Evolutionary conservation across 1,284 basidiomycete species (phyloP).

Genomic region (Peniophora sp.): DNA sequence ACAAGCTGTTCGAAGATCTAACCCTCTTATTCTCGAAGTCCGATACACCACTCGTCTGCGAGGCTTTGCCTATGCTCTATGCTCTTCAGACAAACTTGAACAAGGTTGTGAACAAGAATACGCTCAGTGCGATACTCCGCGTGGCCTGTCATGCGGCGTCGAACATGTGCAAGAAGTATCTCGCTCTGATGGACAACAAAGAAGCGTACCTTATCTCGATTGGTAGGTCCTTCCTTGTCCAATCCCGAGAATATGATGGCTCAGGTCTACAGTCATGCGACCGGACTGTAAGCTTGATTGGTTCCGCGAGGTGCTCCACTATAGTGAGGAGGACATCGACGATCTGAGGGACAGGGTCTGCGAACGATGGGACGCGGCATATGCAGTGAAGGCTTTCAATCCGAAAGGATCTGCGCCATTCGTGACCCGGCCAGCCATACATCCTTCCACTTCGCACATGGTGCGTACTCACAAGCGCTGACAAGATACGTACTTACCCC

Average conservation of each 20-base stretch:
- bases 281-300: conserved; percentile 7
- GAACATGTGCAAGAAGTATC: background rate
- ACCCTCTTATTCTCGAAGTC: background rate
- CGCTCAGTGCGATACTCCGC: background rate
- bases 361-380: too few relatives aligned
- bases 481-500: too few relatives aligned
- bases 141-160: background rate
- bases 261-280: conserved; percentile 6
- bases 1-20: background rate
- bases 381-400: too few relatives aligned
- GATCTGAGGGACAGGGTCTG: too few relatives aligned
- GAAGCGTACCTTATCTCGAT: background rate
- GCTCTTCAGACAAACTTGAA: background rate
- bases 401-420: too few relatives aligned
- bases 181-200: background rate
- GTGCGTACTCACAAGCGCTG: too few relatives aligned
- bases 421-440: too few relatives aligned
- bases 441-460: too few relatives aligned
- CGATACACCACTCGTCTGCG: background rate
- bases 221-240: background rate
- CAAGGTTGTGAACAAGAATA: background rate
- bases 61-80: background rate
- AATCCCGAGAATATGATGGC: background rate
- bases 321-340: too few relatives aligned
- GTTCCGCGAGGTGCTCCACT: conserved; percentile 3